phyloP scores from a whole-genome alignment of 2,329 filamentous ascomycete genomes.

The Trichoderma afroharzianum region DNA sequence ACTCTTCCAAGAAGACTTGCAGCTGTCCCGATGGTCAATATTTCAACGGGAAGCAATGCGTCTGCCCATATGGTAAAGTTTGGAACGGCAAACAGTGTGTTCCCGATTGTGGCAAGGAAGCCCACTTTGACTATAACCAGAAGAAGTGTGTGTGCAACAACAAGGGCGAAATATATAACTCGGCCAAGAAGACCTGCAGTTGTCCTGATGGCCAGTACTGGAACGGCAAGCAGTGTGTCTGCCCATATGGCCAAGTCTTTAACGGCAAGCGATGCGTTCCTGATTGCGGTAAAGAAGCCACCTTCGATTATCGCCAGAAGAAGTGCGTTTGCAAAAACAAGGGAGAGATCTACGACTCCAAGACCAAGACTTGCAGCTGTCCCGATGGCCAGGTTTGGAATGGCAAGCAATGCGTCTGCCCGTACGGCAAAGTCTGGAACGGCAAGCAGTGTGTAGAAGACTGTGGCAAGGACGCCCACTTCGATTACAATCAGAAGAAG shows the following conservation, averaged over 20 bases:
- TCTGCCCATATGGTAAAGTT: neutral
- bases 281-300: slow-evolving; percentile 15
- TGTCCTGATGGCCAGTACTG: slow-evolving; percentile 9
- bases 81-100: slow-evolving; percentile 10
- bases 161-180: slow-evolving; percentile 4
- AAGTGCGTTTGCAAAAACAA: slow-evolving; percentile 18
- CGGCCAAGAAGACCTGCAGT: slow-evolving; percentile 12
- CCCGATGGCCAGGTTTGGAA: neutral
- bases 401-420: slow-evolving; percentile 8
- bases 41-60: slow-evolving; percentile 1
- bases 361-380: slow-evolving; percentile 9
- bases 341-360: slow-evolving; percentile 6
- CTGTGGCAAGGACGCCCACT: slow-evolving; percentile 16
- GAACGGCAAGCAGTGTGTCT: slow-evolving; percentile 2
- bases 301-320: neutral
- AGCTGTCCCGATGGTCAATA: slow-evolving; percentile 10
- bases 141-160: slow-evolving; percentile 16
- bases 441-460: slow-evolving; percentile 6
- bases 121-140: neutral
- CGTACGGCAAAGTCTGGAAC: neutral
- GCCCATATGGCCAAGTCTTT: neutral
- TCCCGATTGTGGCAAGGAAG: slow-evolving; percentile 14
- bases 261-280: neutral
- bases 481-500: neutral
- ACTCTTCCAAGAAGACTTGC: slow-evolving; percentile 2